Conservation (phyloP, 805 yeast genomes). For the Vanderwaltozyma polyspora region DNA sequence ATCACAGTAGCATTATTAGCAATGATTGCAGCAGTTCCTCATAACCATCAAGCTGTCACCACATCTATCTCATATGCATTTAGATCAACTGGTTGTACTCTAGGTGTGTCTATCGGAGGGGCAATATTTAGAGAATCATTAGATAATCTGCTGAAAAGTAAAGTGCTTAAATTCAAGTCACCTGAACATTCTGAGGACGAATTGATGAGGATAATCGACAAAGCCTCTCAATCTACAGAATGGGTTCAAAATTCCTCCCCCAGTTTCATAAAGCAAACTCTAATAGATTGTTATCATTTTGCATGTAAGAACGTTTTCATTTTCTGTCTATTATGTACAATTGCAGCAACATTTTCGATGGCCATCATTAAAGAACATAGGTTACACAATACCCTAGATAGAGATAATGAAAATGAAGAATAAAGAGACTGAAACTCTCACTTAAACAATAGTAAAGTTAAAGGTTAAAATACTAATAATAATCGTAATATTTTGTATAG, state of each 20-base stretch:
- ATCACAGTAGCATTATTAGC: constrained; percentile 44
- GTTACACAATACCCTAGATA: constrained; percentile 40
- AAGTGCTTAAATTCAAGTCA: constrained; percentile 21
- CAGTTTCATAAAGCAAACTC: constrained; percentile 33
- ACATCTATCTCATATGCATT: constrained; percentile 86
- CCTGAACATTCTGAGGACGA: constrained; percentile 28
- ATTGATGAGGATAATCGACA: constrained; percentile 35
- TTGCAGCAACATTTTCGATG: constrained; percentile 30
- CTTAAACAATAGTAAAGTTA: no score
- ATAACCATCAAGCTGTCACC: constrained; percentile 63
- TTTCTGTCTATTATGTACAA: constrained; percentile 27
- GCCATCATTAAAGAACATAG: constrained; percentile 47
- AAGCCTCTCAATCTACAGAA: constrained; percentile 46
- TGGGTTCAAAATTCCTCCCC: constrained; percentile 46
- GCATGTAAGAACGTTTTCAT: constrained; percentile 45
- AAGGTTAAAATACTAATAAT: no score
- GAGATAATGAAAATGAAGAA: constrained; percentile 1
- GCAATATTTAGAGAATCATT: constrained; percentile 47
- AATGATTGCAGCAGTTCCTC: constrained; percentile 62
- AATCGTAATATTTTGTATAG: no score
- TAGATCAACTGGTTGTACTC: constrained; percentile 76
- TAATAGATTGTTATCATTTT: constrained; percentile 40
- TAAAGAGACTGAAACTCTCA: no score
- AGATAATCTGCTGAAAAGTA: constrained; percentile 15
- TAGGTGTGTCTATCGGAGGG: constrained; percentile 63